These are phyloP conservation scores for Botryobasidium botryosum DNA, from an alignment of 768 basidiomycete genomes.

Conservation along the genomic window DNA sequence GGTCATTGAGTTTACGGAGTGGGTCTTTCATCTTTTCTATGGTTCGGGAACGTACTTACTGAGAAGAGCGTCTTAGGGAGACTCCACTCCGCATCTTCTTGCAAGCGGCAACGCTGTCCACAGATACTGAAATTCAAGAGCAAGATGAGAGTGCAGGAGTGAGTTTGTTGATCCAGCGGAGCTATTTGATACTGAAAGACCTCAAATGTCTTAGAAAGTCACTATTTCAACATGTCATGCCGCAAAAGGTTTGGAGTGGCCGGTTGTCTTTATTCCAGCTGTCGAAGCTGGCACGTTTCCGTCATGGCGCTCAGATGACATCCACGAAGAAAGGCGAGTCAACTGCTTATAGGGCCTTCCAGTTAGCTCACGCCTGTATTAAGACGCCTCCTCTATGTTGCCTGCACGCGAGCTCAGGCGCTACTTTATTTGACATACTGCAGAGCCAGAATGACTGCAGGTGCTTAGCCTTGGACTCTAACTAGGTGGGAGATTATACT, in stretches of 20 bases:
- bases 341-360: neutral
- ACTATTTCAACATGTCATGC: conserved; percentile 76
- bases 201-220: conserved; percentile 39
- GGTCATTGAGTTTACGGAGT: too few relatives aligned
- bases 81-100: conserved; percentile 56
- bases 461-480: conserved; percentile 13
- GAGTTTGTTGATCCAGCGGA: conserved; percentile 7
- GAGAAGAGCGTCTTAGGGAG: conserved; percentile 9
- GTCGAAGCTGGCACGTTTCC: conserved; percentile 65
- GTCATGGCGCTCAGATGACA: conserved; percentile 52
- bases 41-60: neutral
- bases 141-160: conserved; percentile 33
- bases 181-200: neutral
- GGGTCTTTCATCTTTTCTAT: neutral
- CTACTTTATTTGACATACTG: conserved; percentile 44
- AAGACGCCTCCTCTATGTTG: conserved; percentile 75
- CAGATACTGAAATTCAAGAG: conserved; percentile 50
- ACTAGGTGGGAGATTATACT: neutral
- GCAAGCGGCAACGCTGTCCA: conserved; percentile 68
- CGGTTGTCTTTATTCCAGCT: conserved; percentile 71
- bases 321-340: conserved; percentile 62
- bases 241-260: conserved; percentile 87
- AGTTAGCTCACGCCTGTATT: neutral
- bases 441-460: conserved; percentile 30
- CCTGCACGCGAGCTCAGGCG: conserved; percentile 69